phyloP scores from a whole-genome alignment of 108 stramenopile genomes.

The Skeletonema menzelii region DNA sequence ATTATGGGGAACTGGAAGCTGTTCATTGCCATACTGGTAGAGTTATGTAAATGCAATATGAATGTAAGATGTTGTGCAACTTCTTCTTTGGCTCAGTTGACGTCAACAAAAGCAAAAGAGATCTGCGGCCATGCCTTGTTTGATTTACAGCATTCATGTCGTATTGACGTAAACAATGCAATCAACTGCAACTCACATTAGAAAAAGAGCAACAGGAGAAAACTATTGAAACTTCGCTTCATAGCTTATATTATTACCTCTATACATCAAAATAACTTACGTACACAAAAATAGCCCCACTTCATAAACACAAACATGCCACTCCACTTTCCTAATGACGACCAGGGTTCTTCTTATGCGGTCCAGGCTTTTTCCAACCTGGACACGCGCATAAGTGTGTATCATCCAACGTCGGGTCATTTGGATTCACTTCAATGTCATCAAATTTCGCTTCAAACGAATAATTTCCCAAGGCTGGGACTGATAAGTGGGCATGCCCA shows the following conservation, averaged over 20 bases:
- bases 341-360: not conserved
- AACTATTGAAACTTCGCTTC: too few relatives aligned
- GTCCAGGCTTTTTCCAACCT: slow-evolving; percentile 34
- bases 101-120: too few relatives aligned
- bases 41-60: too few relatives aligned
- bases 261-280: not conserved
- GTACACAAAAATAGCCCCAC: not conserved
- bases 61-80: too few relatives aligned
- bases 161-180: too few relatives aligned
- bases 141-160: too few relatives aligned
- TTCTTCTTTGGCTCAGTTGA: too few relatives aligned
- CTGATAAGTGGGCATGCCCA: slow-evolving; percentile 45
- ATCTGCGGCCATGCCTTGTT: too few relatives aligned
- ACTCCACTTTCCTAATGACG: not conserved
- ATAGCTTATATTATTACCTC: not conserved
- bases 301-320: not conserved
- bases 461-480: slow-evolving; percentile 49
- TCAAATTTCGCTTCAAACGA: slow-evolving; percentile 22
- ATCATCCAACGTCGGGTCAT: slow-evolving; percentile 40
- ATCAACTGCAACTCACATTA: too few relatives aligned
- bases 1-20: too few relatives aligned
- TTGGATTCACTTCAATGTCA: slow-evolving; percentile 48
- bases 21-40: too few relatives aligned
- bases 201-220: too few relatives aligned
- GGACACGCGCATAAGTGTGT: slow-evolving; percentile 63